A percentile compares a stretch with the other conserved stretches of the same genome.
These are phyloP conservation scores for Tetragonia tetragonoides DNA, from an alignment of 148 eudicot species.

Conservation along the genomic window DNA sequence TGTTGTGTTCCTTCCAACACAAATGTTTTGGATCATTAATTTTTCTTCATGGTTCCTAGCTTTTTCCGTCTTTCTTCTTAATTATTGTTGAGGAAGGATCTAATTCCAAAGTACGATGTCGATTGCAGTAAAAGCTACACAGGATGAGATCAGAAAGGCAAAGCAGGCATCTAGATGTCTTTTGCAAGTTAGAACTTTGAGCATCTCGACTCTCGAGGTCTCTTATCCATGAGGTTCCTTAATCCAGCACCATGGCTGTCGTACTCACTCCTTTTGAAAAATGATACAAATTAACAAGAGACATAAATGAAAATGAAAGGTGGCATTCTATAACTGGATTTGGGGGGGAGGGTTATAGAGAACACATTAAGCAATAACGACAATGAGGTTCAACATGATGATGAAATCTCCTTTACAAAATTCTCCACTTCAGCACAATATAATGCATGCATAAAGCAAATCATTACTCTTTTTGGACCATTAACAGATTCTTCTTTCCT, in stretches of 20 bases:
- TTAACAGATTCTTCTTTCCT: background rate
- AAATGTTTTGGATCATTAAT: background rate
- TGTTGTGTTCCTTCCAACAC: background rate
- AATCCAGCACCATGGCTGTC: constrained; percentile 5
- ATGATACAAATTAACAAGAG: background rate
- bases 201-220: background rate
- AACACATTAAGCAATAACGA: background rate
- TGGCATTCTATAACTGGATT: background rate
- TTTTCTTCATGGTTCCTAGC: background rate
- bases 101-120: background rate
- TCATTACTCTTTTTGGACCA: constrained; percentile 17
- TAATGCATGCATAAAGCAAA: constrained; percentile 22
- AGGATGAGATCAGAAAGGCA: background rate
- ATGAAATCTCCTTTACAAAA: constrained; percentile 13
- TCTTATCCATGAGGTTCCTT: constrained; percentile 1
- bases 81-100: background rate
- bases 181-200: background rate
- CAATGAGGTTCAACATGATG: constrained; percentile 12
- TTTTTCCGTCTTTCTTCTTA: background rate
- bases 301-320: background rate
- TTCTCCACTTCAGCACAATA: background rate
- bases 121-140: background rate
- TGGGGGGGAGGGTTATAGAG: background rate
- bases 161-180: background rate
- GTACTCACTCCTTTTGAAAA: background rate